Evolutionary conservation across 208 protist species (phyloP).

Genomic region (Leishmania gerbilli): DNA sequence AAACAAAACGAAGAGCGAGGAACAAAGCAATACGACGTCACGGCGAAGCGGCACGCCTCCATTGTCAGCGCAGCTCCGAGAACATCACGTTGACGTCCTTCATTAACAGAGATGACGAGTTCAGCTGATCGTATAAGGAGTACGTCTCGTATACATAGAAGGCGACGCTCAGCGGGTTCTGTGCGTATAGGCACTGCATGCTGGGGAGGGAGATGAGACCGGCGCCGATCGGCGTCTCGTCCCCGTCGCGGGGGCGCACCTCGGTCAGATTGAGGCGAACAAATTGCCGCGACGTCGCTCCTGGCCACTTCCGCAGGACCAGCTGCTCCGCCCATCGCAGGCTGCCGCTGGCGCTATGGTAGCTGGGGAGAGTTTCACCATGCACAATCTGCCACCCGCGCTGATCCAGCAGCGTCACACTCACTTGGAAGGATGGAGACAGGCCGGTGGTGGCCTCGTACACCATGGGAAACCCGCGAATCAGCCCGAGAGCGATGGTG

Average conservation of each 20-base stretch:
- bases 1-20: not conserved
- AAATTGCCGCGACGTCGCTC: constrained; percentile 79
- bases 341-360: constrained; percentile 87
- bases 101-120: constrained; percentile 83
- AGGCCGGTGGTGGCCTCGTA: constrained; percentile 74
- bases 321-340: constrained; percentile 84
- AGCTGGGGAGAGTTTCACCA: constrained; percentile 82
- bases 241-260: constrained; percentile 76
- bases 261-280: constrained; percentile 89
- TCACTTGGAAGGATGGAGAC: constrained; percentile 86
- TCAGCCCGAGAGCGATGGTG: constrained; percentile 76
- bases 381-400: constrained; percentile 80
- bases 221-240: constrained; percentile 86
- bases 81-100: constrained; percentile 83
- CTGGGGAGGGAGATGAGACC: constrained; percentile 79
- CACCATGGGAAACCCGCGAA: constrained; percentile 88
- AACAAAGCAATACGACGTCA: not conserved
- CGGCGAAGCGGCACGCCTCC: not conserved
- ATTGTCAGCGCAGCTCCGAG: constrained; percentile 51
- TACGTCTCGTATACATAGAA: constrained; percentile 93
- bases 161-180: constrained; percentile 71
- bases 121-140: constrained; percentile 86
- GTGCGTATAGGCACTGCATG: constrained; percentile 61
- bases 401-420: constrained; percentile 83
- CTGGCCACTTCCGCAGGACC: constrained; percentile 86